These are phyloP conservation scores for Pseudomicrostroma phylloplanum DNA, from an alignment of 1,284 basidiomycete genomes.

Conservation along the genomic window DNA sequence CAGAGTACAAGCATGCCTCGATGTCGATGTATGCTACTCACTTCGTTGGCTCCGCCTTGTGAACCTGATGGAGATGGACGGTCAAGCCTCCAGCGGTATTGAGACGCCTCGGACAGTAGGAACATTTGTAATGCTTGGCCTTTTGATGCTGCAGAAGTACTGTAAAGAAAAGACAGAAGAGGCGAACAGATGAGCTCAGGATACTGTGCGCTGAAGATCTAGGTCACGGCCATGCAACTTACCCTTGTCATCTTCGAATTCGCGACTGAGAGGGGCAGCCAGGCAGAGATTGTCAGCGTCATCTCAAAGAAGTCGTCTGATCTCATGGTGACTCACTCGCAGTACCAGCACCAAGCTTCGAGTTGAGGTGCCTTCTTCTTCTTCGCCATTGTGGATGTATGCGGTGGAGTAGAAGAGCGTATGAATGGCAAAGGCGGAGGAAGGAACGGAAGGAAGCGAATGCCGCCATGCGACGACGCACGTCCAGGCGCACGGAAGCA, in stretches of 20 bases:
- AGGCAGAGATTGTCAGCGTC: neutral
- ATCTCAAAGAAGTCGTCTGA: neutral
- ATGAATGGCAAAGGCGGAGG: too few relatives aligned
- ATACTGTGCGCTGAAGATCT: too few relatives aligned
- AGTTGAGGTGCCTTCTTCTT: slow-evolving; percentile 49
- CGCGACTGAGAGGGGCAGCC: slow-evolving; percentile 27
- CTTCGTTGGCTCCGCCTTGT: slow-evolving; percentile 95
- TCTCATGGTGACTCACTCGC: slow-evolving; percentile 66
- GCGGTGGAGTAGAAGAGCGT: too few relatives aligned
- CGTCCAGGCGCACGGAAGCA: too few relatives aligned
- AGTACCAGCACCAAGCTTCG: slow-evolving; percentile 92
- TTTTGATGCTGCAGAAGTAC: slow-evolving; percentile 98
- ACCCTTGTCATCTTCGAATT: slow-evolving; percentile 48
- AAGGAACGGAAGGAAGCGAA: too few relatives aligned
- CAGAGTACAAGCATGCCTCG: slow-evolving; percentile 13
- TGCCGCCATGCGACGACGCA: too few relatives aligned
- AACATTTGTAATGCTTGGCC: slow-evolving; percentile 97
- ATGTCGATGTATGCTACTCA: slow-evolving; percentile 57
- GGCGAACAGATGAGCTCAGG: too few relatives aligned
- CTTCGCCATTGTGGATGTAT: slow-evolving; percentile 36
- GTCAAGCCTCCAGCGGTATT: slow-evolving; percentile 96
- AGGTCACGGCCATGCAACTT: too few relatives aligned
- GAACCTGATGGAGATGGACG: slow-evolving; percentile 98
- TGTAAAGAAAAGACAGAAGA: too few relatives aligned
- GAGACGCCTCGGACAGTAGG: slow-evolving; percentile 85